Evolutionary conservation across 2,329 filamentous ascomycete species (phyloP).

Genomic region (Hirsutella rhossiliensis): DNA sequence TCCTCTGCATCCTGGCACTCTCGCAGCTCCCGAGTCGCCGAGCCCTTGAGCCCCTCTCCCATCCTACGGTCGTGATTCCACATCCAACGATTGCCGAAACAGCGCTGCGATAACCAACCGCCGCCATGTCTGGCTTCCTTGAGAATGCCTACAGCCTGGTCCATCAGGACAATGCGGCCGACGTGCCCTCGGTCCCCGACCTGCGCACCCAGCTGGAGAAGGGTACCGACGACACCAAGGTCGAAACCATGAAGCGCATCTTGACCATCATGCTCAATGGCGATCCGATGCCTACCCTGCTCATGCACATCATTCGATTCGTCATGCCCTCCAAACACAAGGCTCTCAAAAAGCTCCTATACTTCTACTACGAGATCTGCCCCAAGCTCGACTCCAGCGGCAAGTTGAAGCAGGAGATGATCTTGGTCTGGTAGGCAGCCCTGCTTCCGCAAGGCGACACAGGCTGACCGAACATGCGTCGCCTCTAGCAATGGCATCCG

Average conservation of each 20-base stretch:
- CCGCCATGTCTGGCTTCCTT: conserved; percentile 84
- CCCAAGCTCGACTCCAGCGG: conserved; percentile 85
- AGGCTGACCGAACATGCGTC: neutral
- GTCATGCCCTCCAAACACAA: conserved; percentile 99
- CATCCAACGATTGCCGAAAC: neutral
- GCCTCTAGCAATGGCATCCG: conserved; percentile 82
- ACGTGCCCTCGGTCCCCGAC: conserved; percentile 82
- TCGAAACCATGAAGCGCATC: conserved; percentile 94
- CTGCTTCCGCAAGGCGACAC: neutral
- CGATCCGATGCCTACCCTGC: conserved; percentile 83
- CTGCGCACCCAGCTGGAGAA: conserved; percentile 89
- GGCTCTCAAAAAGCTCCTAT: conserved; percentile 90
- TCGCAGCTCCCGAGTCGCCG: too few species aligned
- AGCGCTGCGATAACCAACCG: conserved; percentile 11
- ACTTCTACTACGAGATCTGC: conserved; percentile 99
- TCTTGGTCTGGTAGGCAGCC: conserved; percentile 74
- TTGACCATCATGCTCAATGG: conserved; percentile 97
- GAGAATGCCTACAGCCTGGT: conserved; percentile 95
- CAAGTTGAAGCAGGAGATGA: conserved; percentile 99
- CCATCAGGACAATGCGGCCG: conserved; percentile 92
- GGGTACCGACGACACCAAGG: conserved; percentile 82
- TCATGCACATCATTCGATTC: conserved; percentile 99
- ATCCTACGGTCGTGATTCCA: too few species aligned
- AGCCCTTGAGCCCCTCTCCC: too few species aligned
- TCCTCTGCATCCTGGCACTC: too few species aligned